Conservation (phyloP, 2,329 filamentous ascomycete genomes). For the Chaetomium olivaceum region DNA sequence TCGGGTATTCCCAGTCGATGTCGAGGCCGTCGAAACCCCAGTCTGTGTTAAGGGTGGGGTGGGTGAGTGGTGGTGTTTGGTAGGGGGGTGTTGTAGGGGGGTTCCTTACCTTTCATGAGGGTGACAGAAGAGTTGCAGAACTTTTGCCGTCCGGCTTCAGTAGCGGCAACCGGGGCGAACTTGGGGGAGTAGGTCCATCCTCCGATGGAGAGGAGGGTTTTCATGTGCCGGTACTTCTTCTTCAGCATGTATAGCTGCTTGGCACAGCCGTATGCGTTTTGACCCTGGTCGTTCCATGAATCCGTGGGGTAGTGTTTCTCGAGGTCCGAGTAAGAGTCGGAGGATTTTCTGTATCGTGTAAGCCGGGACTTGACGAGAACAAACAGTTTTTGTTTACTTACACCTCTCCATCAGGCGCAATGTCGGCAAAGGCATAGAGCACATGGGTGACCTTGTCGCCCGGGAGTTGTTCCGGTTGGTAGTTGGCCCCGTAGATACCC, state of each 20-base stretch:
- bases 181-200: slow-evolving; percentile 77
- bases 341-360: slow-evolving; percentile 45
- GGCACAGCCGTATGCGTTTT: slow-evolving; percentile 73
- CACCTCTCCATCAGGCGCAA: slow-evolving; percentile 49
- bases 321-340: slow-evolving; percentile 62
- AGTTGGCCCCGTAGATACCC: slow-evolving; percentile 48
- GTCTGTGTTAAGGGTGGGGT: slow-evolving; percentile 46
- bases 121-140: slow-evolving; percentile 71
- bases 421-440: slow-evolving; percentile 59
- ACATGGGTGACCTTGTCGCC: slow-evolving; percentile 71
- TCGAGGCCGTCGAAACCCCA: slow-evolving; percentile 61
- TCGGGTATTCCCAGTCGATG: slow-evolving; percentile 59
- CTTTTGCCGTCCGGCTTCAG: slow-evolving; percentile 57
- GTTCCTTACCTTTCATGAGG: slow-evolving; percentile 54
- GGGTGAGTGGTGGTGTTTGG: background rate
- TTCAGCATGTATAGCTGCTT: slow-evolving; percentile 78
- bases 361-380: background rate
- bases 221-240: slow-evolving; percentile 72
- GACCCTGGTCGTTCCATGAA: slow-evolving; percentile 57
- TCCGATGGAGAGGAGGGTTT: slow-evolving; percentile 77
- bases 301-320: slow-evolving; percentile 70
- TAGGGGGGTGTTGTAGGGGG: background rate
- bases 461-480: slow-evolving; percentile 67
- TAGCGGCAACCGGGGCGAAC: slow-evolving; percentile 64
- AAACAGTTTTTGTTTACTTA: slow-evolving; percentile 36